phyloP scores from a whole-genome alignment of 2,329 filamentous ascomycete genomes.

The Colletotrichum orbiculare region DNA sequence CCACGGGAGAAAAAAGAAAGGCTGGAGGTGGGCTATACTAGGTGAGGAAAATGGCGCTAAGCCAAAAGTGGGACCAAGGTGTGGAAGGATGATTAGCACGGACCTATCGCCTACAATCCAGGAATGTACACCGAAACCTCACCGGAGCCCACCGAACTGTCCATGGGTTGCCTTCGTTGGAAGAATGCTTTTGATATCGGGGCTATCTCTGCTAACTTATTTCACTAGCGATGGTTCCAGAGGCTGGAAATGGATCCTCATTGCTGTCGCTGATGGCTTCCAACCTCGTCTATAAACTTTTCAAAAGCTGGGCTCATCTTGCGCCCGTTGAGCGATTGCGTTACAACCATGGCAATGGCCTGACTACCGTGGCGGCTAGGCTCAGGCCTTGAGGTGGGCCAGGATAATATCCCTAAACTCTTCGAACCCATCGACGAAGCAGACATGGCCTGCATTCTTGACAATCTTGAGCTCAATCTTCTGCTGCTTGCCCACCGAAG shows the following conservation, averaged over 20 bases:
- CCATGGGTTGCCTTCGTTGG: not conserved
- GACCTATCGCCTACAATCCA: not conserved
- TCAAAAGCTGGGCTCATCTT: not conserved
- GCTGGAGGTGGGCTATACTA: slow-evolving; percentile 24
- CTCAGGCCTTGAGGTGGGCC: slow-evolving; percentile 39
- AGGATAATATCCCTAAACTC: slow-evolving; percentile 44
- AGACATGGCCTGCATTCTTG: slow-evolving; percentile 50
- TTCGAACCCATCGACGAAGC: slow-evolving; percentile 51
- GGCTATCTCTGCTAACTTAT: slow-evolving; percentile 4
- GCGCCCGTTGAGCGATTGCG: too few species aligned
- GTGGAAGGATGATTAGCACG: not conserved
- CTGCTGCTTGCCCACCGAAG: slow-evolving; percentile 39
- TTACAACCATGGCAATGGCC: not conserved
- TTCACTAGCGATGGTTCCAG: slow-evolving; percentile 6
- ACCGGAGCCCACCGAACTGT: slow-evolving; percentile 9
- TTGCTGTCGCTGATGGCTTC: slow-evolving; percentile 3
- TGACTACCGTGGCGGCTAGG: not conserved
- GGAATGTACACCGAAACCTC: not conserved
- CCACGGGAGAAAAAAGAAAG: slow-evolving; percentile 17
- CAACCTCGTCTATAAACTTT: slow-evolving; percentile 1
- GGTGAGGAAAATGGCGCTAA: not conserved
- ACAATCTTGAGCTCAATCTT: slow-evolving; percentile 49
- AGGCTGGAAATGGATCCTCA: slow-evolving; percentile 28
- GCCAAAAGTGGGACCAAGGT: not conserved
- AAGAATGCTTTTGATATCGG: not conserved